Evolutionary conservation across 2,329 filamentous ascomycete genomes (phyloP).

Genomic region (Diaporthe longicolla): DNA sequence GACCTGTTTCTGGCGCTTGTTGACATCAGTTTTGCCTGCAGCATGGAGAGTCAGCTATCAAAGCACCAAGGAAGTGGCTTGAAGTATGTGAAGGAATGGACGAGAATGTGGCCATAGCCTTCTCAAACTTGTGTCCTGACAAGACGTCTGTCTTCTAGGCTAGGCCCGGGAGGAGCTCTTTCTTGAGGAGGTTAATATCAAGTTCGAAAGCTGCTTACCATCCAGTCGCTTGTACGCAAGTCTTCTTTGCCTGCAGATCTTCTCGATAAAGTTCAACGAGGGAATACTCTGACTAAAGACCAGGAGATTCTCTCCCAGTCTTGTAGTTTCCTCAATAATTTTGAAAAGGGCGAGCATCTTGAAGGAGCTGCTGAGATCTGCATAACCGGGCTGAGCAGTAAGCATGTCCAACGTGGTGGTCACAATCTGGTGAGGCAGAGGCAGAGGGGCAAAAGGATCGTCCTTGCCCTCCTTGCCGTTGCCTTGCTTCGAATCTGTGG

Average conservation of each 20-base stretch:
- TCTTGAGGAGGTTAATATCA: background rate
- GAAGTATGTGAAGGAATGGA: background rate
- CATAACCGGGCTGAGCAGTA: constrained; percentile 54
- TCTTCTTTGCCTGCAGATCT: constrained; percentile 63
- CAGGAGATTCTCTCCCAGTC: constrained; percentile 79
- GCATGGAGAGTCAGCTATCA: background rate
- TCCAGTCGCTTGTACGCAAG: constrained; percentile 74
- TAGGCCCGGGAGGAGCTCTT: background rate
- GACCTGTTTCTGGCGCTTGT: constrained; percentile 71
- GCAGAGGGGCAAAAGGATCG: constrained; percentile 45
- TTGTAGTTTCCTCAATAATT: constrained; percentile 77
- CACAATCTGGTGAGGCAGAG: constrained; percentile 51
- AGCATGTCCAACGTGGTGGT: constrained; percentile 54
- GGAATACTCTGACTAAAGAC: constrained; percentile 83
- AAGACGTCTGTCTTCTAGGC: background rate
- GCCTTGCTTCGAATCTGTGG: background rate
- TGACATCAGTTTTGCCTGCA: constrained; percentile 64
- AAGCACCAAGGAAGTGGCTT: background rate
- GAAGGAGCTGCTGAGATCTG: constrained; percentile 70
- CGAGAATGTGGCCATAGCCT: background rate
- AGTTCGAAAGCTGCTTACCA: constrained; percentile 52
- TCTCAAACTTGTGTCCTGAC: background rate
- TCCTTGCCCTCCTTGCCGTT: constrained; percentile 31
- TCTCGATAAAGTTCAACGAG: constrained; percentile 78
- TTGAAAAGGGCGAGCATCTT: constrained; percentile 77